A percentile compares a stretch with the other conserved stretches of the same genome.
phyloP scores from a whole-genome alignment of 2,329 filamentous ascomycete species.

The Remersonia thermophila region DNA sequence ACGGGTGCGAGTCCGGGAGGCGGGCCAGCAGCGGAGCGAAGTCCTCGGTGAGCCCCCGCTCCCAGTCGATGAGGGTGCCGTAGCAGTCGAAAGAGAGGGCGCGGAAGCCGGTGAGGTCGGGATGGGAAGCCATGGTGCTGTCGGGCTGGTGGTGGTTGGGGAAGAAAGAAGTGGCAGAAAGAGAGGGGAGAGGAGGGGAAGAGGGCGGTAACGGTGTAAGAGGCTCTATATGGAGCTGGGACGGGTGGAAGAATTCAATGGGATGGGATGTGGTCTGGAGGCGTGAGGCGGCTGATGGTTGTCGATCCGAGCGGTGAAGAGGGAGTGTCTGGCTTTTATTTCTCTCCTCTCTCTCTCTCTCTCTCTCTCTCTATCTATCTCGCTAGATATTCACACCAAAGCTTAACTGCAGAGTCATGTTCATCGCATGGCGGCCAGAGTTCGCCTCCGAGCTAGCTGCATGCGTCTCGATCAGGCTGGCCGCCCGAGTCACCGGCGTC shows the following conservation, averaged over 20 bases:
- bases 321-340: too few relatives aligned
- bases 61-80: constrained; percentile 71
- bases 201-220: background rate
- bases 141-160: background rate
- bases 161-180: background rate
- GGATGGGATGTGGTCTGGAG: background rate
- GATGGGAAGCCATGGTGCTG: constrained; percentile 2
- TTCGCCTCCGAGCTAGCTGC: too few relatives aligned
- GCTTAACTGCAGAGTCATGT: too few relatives aligned
- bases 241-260: background rate
- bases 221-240: background rate
- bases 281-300: background rate
- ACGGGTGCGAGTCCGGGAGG: constrained; percentile 27
- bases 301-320: background rate
- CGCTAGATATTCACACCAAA: too few relatives aligned
- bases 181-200: background rate
- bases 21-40: constrained; percentile 37
- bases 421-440: too few relatives aligned
- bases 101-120: constrained; percentile 20
- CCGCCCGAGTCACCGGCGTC: too few relatives aligned
- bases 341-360: too few relatives aligned
- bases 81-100: constrained; percentile 65
- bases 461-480: too few relatives aligned
- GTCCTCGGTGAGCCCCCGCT: constrained; percentile 46
- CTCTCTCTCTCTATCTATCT: too few relatives aligned